phyloP scores from a whole-genome alignment of 345 rosid species.

The Durio zibethinus region DNA sequence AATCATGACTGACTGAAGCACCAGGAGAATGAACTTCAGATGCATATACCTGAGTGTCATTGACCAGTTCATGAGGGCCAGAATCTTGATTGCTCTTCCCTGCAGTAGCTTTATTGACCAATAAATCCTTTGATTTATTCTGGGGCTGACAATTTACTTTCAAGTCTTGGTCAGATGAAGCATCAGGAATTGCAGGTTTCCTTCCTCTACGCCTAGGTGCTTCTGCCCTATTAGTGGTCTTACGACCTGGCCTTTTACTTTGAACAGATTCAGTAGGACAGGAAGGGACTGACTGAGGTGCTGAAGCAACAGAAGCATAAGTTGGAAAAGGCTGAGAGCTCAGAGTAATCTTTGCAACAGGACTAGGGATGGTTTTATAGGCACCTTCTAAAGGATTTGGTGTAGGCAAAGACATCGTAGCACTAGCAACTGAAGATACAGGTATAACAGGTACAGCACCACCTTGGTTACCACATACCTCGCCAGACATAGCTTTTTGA shows the following conservation, averaged over 20 bases:
- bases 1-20: slow-evolving; percentile 30
- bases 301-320: slow-evolving; percentile 18
- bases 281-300: slow-evolving; percentile 22
- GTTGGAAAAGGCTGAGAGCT: slow-evolving; percentile 28
- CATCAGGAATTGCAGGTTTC: slow-evolving; percentile 32
- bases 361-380: slow-evolving; percentile 5
- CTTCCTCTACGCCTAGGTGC: slow-evolving; percentile 55
- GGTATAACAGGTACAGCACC: slow-evolving; percentile 24
- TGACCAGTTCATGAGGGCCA: slow-evolving; percentile 29
- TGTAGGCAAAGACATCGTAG: slow-evolving; percentile 15
- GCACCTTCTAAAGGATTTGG: slow-evolving; percentile 17
- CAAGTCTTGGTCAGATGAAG: slow-evolving; percentile 28
- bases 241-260: slow-evolving; percentile 44
- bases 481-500: slow-evolving; percentile 42
- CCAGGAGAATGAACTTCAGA: slow-evolving; percentile 20
- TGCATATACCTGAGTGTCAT: slow-evolving; percentile 28
- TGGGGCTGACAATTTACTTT: slow-evolving; percentile 25
- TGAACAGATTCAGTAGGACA: slow-evolving; percentile 22
- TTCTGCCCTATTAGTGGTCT: slow-evolving; percentile 37
- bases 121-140: slow-evolving; percentile 26
- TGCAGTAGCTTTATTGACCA: slow-evolving; percentile 24
- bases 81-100: slow-evolving; percentile 36
- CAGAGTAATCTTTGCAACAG: slow-evolving; percentile 19
- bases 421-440: slow-evolving; percentile 19
- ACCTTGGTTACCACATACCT: slow-evolving; percentile 30